Evolutionary conservation across 179 eudicot genomes (phyloP).

Genomic region (Vitellaria paradoxa): DNA sequence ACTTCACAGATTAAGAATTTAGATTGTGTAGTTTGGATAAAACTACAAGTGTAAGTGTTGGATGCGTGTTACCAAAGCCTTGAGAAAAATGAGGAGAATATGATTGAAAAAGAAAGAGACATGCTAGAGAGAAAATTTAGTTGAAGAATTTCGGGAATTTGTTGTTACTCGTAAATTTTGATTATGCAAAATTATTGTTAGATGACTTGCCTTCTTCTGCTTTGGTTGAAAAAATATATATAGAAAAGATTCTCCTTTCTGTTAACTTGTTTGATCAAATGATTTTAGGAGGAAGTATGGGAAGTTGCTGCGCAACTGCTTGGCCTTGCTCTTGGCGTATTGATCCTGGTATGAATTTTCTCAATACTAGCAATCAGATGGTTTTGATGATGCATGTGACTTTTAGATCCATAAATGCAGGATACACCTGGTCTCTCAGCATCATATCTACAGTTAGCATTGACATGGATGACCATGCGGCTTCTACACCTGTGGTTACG

Average conservation of each 20-base stretch:
- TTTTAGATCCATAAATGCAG: constrained; percentile 33
- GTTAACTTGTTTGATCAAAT: background rate
- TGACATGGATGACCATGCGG: constrained; percentile 71
- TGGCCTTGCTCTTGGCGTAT: constrained; percentile 85
- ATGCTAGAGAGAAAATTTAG: too few relatives aligned
- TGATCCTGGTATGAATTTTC: constrained; percentile 54
- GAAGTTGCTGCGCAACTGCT: constrained; percentile 91
- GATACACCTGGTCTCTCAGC: constrained; percentile 65
- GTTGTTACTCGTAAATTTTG: too few relatives aligned
- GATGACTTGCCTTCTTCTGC: too few relatives aligned
- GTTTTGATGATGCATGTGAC: background rate
- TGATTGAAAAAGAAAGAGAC: too few relatives aligned
- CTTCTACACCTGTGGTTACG: constrained; percentile 89
- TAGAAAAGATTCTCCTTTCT: background rate
- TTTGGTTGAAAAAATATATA: too few relatives aligned
- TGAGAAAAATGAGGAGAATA: too few relatives aligned
- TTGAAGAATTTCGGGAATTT: too few relatives aligned
- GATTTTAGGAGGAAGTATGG: constrained; percentile 91
- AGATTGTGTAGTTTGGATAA: background rate
- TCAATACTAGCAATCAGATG: constrained; percentile 5
- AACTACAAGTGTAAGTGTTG: too few relatives aligned
- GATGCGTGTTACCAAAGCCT: too few relatives aligned
- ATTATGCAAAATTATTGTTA: too few relatives aligned
- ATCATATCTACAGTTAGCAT: constrained; percentile 51
- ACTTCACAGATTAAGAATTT: background rate